Base-by-base conservation (phyloP, 106 monocot genomes). In the Apostasia ramifera region DNA sequence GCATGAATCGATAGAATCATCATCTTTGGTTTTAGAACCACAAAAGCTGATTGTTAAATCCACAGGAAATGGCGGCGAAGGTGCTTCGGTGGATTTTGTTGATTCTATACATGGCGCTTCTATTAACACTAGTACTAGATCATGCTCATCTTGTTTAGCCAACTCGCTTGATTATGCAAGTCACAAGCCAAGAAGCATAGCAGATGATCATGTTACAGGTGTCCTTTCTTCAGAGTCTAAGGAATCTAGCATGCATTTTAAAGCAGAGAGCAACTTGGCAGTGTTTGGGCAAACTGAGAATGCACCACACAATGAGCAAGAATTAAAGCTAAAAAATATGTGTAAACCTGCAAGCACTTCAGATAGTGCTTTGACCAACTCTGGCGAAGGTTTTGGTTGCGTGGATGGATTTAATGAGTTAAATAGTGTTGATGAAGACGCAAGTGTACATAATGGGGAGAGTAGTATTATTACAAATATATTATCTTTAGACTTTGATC, bases 401-500 rank as follows among this genome's bases (percentile, higher is more conserved):
- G 14, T 65, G 6, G 65, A 65, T 65, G 37, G 65, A 44, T 15
- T 49, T 47, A 65, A 65, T 65, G 37, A 62, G 3, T 43, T 49
- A 15, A 26, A 43, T 48, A 37, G 47, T 47, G 48, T 5, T 65
- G 65, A 65, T 1, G 48, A 48, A n/a, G 13, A 48, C 37, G 7
- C 65, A 47, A 48, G 26, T 52, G 75, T 55, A 76, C 26, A 61
- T 61, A 76, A 9, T 3, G 59, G 45, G 62, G 75, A 76, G 68
- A 53, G 43, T 58, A 76, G 6, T 61, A 68, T 68, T 60, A 61
- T 76, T 38, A 51, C 75, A 46, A 48, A 76, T 61, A 50, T 76
- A 7, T 68, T 76, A 10, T 68, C 75, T 69, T 69, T 59, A 40
- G 69, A 76, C 39, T 76, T 76, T 69, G 75, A 76, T 42, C 75